Conservation (phyloP, 1,284 basidiomycete genomes). For the Peniophora sp. region DNA sequence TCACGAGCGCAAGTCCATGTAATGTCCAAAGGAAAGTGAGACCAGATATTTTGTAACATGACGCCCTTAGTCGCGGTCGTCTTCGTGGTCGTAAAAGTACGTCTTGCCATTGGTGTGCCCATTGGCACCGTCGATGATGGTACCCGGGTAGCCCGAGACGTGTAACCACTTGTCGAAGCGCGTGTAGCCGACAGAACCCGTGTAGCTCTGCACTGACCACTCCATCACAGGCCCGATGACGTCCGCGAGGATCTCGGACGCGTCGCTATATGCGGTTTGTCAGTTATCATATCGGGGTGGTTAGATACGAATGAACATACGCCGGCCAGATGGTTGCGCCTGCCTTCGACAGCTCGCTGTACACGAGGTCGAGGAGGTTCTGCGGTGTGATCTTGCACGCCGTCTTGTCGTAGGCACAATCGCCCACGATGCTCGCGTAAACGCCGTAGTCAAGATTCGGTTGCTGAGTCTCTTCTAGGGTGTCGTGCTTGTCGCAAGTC, state of each 20-base stretch:
- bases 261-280: neutral
- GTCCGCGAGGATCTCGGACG: neutral
- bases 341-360: slow-evolving; percentile 2
- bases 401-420: neutral
- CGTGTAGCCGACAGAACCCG: neutral
- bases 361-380: neutral
- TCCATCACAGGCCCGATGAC: neutral
- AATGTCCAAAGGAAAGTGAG: no score
- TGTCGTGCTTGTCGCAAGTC: neutral
- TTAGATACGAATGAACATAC: neutral
- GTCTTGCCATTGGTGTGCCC: no score
- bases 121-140: no score
- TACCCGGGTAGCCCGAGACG: no score
- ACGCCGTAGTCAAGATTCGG: neutral
- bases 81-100: no score
- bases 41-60: no score
- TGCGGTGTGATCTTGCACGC: neutral
- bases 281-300: neutral
- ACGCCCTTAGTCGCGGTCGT: no score
- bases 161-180: neutral
- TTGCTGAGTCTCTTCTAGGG: neutral
- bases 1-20: no score
- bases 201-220: neutral
- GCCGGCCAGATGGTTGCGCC: neutral
- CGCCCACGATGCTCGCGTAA: neutral